Conservation (phyloP, 768 basidiomycete genomes). For the Amanita jacksonii region DNA sequence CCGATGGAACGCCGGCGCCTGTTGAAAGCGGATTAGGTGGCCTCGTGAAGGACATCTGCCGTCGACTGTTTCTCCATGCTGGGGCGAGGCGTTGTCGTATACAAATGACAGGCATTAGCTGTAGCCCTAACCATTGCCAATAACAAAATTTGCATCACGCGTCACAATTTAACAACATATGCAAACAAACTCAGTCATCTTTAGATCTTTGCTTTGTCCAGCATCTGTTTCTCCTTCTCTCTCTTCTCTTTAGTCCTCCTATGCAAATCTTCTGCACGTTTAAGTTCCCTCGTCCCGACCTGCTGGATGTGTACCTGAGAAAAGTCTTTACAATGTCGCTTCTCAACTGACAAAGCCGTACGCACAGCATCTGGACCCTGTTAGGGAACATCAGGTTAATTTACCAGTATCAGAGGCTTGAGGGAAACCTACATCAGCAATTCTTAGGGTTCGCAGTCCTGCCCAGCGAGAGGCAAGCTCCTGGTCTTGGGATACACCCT, state of each 20-base stretch:
- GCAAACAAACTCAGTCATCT: no score
- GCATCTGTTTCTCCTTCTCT: conserved; percentile 50
- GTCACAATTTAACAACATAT: no score
- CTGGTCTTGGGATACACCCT: conserved; percentile 88
- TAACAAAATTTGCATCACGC: no score
- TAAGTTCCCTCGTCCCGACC: conserved; percentile 84
- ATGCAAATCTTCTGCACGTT: conserved; percentile 55
- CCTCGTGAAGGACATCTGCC: no score
- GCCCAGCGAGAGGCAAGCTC: conserved; percentile 74
- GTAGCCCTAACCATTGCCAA: no score
- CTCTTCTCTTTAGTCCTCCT: conserved; percentile 44
- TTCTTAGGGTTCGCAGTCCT: conserved; percentile 74
- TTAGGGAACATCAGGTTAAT: conserved; percentile 1
- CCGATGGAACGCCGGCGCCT: conserved; percentile 32
- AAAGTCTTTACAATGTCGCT: conserved; percentile 12
- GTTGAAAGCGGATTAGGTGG: no score
- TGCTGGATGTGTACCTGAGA: conserved; percentile 86
- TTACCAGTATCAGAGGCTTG: neutral
- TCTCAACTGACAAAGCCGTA: conserved; percentile 8
- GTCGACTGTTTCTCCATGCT: no score
- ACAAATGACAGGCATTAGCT: no score
- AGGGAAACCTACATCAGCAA: conserved; percentile 60
- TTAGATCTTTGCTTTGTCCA: conserved; percentile 55
- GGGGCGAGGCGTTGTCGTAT: no score
- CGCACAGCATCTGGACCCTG: conserved; percentile 75